phyloP scores from a whole-genome alignment of 164 flowering plant species.

The Vitis labrusca region DNA sequence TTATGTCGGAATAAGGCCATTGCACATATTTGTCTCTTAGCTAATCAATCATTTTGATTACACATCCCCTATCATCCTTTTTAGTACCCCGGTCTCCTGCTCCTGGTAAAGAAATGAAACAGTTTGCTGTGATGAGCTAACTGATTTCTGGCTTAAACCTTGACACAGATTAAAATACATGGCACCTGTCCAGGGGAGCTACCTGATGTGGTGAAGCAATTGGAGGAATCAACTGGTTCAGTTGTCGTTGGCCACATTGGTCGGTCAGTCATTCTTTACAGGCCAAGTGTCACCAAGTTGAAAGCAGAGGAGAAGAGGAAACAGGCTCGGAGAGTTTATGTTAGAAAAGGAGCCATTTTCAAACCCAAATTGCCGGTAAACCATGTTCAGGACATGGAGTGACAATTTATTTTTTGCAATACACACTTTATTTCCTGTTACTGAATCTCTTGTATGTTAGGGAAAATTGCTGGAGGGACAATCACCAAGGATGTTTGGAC shows the following conservation, averaged over 20 bases:
- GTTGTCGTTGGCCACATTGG: conserved; percentile 85
- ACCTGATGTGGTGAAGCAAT: conserved; percentile 69
- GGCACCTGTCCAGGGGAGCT: conserved; percentile 79
- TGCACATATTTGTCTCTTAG: no score
- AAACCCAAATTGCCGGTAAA: conserved; percentile 28
- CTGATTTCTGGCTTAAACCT: no score
- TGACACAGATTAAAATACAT: conserved; percentile 72
- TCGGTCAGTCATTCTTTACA: conserved; percentile 74
- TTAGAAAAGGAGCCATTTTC: conserved; percentile 26
- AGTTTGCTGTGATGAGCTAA: background rate
- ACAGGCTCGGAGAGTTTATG: conserved; percentile 35
- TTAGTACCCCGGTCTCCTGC: no score
- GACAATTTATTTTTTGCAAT: background rate
- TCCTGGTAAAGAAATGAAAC: background rate
- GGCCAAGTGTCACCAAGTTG: conserved; percentile 81
- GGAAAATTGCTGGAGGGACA: conserved; percentile 33
- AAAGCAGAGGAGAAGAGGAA: conserved; percentile 73
- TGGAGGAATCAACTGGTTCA: conserved; percentile 76
- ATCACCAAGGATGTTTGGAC: conserved; percentile 28
- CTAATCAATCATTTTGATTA: no score
- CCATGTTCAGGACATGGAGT: conserved; percentile 14
- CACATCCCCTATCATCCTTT: no score
- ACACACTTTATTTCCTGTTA: background rate
- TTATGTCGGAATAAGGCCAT: no score
- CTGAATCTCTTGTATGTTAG: background rate